Percentiles rank a stretch among this genome's conserved stretches.
phyloP scores from a whole-genome alignment of 2,329 filamentous ascomycete genomes.

The Furcasterigmium sp. region DNA sequence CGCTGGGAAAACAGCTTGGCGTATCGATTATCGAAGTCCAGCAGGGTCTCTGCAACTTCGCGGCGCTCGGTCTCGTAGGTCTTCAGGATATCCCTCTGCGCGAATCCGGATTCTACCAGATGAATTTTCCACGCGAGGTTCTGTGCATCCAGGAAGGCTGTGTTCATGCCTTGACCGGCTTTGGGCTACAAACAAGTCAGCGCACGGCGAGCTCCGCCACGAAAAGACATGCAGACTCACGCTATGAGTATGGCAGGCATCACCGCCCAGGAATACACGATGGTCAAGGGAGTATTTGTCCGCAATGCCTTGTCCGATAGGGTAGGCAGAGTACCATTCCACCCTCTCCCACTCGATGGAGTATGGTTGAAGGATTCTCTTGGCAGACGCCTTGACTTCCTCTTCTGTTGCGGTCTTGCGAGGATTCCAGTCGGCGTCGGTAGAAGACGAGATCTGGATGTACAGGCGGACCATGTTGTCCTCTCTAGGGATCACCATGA shows the following conservation, averaged over 20 bases:
- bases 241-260: constrained; percentile 76
- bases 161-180: constrained; percentile 77
- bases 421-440: constrained; percentile 55
- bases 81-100: constrained; percentile 66
- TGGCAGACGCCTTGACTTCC: constrained; percentile 60
- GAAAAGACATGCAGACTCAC: constrained; percentile 39
- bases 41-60: constrained; percentile 74
- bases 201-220: too few species aligned
- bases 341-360: constrained; percentile 61
- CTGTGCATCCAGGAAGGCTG: constrained; percentile 72
- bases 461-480: constrained; percentile 60
- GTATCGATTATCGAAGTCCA: constrained; percentile 85
- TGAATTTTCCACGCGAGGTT: constrained; percentile 98
- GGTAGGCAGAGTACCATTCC: constrained; percentile 73
- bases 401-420: constrained; percentile 58
- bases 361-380: constrained; percentile 62
- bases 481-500: constrained; percentile 73
- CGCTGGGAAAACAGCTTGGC: constrained; percentile 83
- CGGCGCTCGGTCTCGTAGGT: constrained; percentile 88
- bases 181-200: constrained; percentile 48
- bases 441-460: constrained; percentile 61
- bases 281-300: constrained; percentile 63
- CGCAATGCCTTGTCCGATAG: constrained; percentile 69
- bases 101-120: constrained; percentile 78
- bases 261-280: constrained; percentile 69